These are phyloP conservation scores for Leccinum longicurvipes DNA, from an alignment of 768 basidiomycete species.

Conservation along the genomic window DNA sequence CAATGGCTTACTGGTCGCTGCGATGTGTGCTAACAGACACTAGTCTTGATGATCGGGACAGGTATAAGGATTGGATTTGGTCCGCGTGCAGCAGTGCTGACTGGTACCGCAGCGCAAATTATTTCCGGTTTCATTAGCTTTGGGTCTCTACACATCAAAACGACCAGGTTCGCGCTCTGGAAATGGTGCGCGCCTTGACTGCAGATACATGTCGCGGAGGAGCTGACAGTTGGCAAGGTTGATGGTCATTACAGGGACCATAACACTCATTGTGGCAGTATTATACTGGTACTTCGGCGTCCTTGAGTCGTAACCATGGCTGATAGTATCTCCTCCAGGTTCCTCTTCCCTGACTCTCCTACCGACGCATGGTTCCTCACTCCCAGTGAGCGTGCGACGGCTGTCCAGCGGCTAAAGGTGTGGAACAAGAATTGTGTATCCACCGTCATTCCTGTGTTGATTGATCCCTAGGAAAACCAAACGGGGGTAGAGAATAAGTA, in stretches of 20 bases:
- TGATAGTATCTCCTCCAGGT: conserved; percentile 34
- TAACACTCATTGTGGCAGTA: conserved; percentile 53
- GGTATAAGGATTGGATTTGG: conserved; percentile 33
- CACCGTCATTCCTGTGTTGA: background rate
- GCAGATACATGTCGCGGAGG: background rate
- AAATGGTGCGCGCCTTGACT: conserved; percentile 48
- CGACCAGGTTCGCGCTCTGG: too few relatives aligned
- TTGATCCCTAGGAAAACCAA: too few relatives aligned
- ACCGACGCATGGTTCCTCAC: conserved; percentile 75
- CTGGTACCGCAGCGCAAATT: too few relatives aligned
- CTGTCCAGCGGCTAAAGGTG: conserved; percentile 64
- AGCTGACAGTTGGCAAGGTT: conserved; percentile 39
- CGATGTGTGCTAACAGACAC: background rate
- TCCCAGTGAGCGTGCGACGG: conserved; percentile 55
- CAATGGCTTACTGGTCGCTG: background rate
- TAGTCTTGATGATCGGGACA: conserved; percentile 75
- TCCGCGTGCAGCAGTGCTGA: conserved; percentile 6
- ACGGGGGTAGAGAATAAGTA: too few relatives aligned
- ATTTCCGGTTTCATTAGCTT: too few relatives aligned
- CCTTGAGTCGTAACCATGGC: background rate
- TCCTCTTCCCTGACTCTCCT: conserved; percentile 73
- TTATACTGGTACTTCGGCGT: conserved; percentile 48
- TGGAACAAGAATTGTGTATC: background rate
- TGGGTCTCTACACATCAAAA: too few relatives aligned
- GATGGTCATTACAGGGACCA: conserved; percentile 64